Conservation (phyloP, 768 basidiomycete species). For the Amanita polypyramis region DNA sequence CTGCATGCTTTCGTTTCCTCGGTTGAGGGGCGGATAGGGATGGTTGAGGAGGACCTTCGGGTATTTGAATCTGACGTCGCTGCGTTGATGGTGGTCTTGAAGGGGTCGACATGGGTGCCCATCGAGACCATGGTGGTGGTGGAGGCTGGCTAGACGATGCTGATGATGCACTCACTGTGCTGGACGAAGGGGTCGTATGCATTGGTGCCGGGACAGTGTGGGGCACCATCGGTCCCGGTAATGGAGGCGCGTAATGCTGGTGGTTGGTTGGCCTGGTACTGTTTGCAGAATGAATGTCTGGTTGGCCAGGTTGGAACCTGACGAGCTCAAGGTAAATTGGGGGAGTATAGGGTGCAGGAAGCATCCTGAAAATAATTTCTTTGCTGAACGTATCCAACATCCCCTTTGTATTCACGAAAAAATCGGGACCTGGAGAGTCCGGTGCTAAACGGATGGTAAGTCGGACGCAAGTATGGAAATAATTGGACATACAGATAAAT, state of each 20-base stretch:
- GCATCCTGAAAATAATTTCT: slow-evolving; percentile 57
- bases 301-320: slow-evolving; percentile 44
- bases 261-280: slow-evolving; percentile 10
- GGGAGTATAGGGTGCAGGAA: slow-evolving; percentile 50
- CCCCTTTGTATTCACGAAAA: slow-evolving; percentile 60
- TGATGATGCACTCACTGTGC: slow-evolving; percentile 13
- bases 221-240: neutral
- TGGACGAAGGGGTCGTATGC: slow-evolving; percentile 9
- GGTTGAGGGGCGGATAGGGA: slow-evolving; percentile 26
- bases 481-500: slow-evolving; percentile 26
- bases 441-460: slow-evolving; percentile 13
- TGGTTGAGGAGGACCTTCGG: slow-evolving; percentile 21
- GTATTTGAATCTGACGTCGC: slow-evolving; percentile 23
- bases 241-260: slow-evolving; percentile 10
- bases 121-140: slow-evolving; percentile 29
- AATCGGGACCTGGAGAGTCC: slow-evolving; percentile 40
- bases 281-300: slow-evolving; percentile 14
- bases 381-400: slow-evolving; percentile 72
- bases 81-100: slow-evolving; percentile 34
- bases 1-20: slow-evolving; percentile 36
- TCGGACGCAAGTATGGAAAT: slow-evolving; percentile 5
- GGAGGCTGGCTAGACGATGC: slow-evolving; percentile 13
- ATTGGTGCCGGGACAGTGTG: slow-evolving; percentile 1
- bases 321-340: slow-evolving; percentile 72
- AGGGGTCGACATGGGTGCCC: slow-evolving; percentile 36